Base-by-base conservation (phyloP, 2,329 filamentous ascomycete species). In the Catunica adiposa region DNA sequence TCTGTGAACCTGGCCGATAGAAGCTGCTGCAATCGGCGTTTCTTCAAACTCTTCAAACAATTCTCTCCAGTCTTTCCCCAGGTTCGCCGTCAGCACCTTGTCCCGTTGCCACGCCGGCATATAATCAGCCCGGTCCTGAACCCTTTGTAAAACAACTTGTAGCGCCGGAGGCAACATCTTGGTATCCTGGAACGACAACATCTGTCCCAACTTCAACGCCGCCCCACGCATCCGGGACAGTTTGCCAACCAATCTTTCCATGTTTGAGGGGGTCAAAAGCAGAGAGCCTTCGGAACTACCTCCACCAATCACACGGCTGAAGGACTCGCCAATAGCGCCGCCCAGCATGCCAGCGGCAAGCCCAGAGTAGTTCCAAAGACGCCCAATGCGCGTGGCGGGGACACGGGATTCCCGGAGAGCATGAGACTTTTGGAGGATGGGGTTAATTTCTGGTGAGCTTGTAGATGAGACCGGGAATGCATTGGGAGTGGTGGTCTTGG, bases 181-280 rank as follows among this genome's bases (percentile, higher is more conserved):
- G 38, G 87, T 82, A 69, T 98, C 92, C 72, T 98, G 92, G 65
- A 98, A 92, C 67, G 89, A 96, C 75, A 98, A 84, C 85, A 97
- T 92, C 71, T 98, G 92, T 0, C 92, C 94, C 25, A 98, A 71
- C 71, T 98, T 98, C 44, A 98, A 73, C n/a, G 92, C 92, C 4
- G 92, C 94, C 38, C 92, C 92, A 63, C 92, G 81, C 92, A 98
- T 98, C 22, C 86, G 84, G 2, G 90, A 97, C 2, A 98, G 76
- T 68, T 94, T 96, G 3, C 87, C 76, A 1, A 98, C 92, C 7
- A 98, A 76, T 51, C 94, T 79, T 66, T 97, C 89, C 78, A 97
- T 89, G 64, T 98, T 98, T 8, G 75, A 82, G 4, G 87, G 78
- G 67, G 86, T 97, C 56, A 98, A 78, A 71, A 98, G 81, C 7